Conservation (phyloP, 176 grass and related monocot genomes). For the Zoysia pacifica region DNA sequence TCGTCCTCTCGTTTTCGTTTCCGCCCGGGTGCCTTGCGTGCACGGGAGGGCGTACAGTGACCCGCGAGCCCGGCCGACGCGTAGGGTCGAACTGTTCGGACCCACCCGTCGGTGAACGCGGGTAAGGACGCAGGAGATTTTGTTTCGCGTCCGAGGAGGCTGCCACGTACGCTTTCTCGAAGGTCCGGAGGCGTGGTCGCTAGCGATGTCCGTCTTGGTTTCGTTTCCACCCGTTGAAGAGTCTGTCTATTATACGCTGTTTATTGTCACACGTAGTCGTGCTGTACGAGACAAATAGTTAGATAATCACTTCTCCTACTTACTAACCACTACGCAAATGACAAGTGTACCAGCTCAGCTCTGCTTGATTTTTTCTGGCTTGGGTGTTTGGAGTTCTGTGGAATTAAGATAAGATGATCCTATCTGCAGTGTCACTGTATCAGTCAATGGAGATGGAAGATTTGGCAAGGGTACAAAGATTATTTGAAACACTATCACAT, state of each 20-base stretch:
- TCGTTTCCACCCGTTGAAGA: neutral
- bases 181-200: constrained; percentile 24
- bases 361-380: neutral
- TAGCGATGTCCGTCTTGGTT: constrained; percentile 3
- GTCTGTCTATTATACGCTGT: neutral
- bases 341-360: neutral
- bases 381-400: neutral
- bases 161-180: constrained; percentile 62
- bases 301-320: neutral
- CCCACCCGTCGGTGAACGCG: neutral
- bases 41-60: constrained; percentile 14
- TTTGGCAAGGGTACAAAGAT: too few species aligned
- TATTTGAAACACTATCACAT: neutral
- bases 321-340: neutral
- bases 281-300: constrained; percentile 2
- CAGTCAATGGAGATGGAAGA: too few species aligned
- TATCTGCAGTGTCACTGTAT: neutral
- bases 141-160: neutral
- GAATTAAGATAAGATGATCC: too few species aligned
- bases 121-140: neutral
- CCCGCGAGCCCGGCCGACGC: neutral
- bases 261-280: neutral
- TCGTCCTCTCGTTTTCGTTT: constrained; percentile 28
- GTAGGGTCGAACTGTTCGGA: fast-evolving
- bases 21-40: constrained; percentile 50